Evolutionary conservation across 768 basidiomycete genomes (phyloP), one percentile per base, ranked within the genome.

Genomic region (Cystobasidium onofrii): DNA sequence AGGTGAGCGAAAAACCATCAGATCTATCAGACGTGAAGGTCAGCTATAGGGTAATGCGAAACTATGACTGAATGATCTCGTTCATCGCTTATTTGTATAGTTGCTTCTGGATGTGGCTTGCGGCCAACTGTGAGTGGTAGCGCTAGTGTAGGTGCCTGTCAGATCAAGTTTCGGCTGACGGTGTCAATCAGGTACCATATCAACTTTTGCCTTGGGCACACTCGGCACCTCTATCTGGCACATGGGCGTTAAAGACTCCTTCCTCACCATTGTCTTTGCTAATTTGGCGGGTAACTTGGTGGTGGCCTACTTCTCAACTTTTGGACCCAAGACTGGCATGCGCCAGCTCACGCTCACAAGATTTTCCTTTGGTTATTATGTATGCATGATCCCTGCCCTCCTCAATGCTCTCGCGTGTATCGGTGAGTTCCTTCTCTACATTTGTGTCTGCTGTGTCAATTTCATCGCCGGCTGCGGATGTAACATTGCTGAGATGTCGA

Each of bases 381-480:
- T 74, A 9, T 33, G 66, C 62, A 67, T 72, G 61, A 66, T 83
- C 62, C 82, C 81, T 39, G 80, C 81, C 39, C 55, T 82, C 6
- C 80, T 84, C 63, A 84, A 84, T 78, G 79, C 80, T 71, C 81
- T 84, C 60, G 83, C 83, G 41, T 83, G 83, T 75, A 80, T 84
- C 1, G 80, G 83, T 50, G 46, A 50, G 46, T 50, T 75, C 31
- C 79, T 78, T 57, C 77, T 75, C 20, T 76, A 39, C 39, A 39
- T 39, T 39, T n/a, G n/a, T n/a, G n/a, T n/a, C n/a, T n/a, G n/a
- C n/a, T n/a, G n/a, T n/a, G n/a, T n/a, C n/a, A n/a, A n/a, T n/a
- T n/a, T n/a, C n/a, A n/a, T n/a, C n/a, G n/a, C n/a, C n/a, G n/a
- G n/a, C n/a, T 13, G 67, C 75, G 3, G 75, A 75, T 61, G 64